Evolutionary conservation across 1,284 basidiomycete genomes (phyloP).

Genomic region (Amylostereum chailletii): DNA sequence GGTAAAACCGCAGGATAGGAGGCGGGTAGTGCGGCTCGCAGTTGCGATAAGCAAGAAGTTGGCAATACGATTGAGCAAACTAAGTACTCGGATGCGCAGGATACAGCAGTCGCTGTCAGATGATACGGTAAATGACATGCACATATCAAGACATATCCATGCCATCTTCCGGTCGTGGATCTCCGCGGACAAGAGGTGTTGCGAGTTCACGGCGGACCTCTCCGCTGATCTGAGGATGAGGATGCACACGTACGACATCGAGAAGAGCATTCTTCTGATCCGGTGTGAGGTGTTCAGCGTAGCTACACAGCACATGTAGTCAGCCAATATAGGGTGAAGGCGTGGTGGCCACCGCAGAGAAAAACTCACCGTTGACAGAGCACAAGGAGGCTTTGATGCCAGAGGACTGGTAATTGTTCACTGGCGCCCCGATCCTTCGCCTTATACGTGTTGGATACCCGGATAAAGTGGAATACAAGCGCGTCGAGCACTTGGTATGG

Average conservation of each 20-base stretch:
- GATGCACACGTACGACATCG: constrained; percentile 83
- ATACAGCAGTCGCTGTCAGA: too few species aligned
- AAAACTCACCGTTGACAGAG: constrained; percentile 81
- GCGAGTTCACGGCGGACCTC: constrained; percentile 88
- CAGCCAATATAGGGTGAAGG: not conserved
- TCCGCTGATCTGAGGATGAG: constrained; percentile 82
- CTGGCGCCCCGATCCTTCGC: constrained; percentile 54
- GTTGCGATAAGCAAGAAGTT: too few species aligned
- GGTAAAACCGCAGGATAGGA: too few species aligned
- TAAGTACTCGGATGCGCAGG: too few species aligned
- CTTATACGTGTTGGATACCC: constrained; percentile 87
- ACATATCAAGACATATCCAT: constrained; percentile 37
- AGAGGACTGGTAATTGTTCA: constrained; percentile 86
- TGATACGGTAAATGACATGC: not conserved
- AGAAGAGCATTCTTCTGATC: constrained; percentile 98
- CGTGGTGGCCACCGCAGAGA: not conserved
- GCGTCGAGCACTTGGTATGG: constrained; percentile 98
- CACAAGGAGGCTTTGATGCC: constrained; percentile 96
- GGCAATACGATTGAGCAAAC: too few species aligned
- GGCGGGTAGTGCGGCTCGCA: too few species aligned
- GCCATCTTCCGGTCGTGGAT: constrained; percentile 52
- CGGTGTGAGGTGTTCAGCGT: constrained; percentile 92
- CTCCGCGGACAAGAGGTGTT: constrained; percentile 64
- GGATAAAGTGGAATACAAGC: constrained; percentile 96
- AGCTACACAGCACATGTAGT: constrained; percentile 38